Evolutionary conservation across 495 filamentous ascomycete species (phyloP).

Genomic region (Tuber calosporum): DNA sequence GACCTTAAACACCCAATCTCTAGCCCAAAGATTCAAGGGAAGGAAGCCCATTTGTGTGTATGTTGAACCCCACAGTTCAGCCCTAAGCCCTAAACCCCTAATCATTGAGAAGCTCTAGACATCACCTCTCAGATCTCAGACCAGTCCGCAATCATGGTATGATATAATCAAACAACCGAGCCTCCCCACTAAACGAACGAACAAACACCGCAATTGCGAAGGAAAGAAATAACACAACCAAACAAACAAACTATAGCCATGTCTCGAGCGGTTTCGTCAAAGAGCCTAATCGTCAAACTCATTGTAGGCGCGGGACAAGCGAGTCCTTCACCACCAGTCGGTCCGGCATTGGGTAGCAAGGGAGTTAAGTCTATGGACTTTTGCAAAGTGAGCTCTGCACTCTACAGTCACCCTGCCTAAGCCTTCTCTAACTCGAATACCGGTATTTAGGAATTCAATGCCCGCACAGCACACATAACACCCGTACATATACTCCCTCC

Average conservation of each 20-base stretch:
- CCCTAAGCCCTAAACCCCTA: constrained; percentile 21
- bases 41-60: background rate
- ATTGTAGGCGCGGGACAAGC: constrained; percentile 98
- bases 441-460: constrained; percentile 81
- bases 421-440: background rate
- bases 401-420: background rate
- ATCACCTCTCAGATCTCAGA: constrained; percentile 10
- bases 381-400: constrained; percentile 67
- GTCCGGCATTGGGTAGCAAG: constrained; percentile 92
- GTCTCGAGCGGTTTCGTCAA: constrained; percentile 65
- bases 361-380: constrained; percentile 99
- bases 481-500: constrained; percentile 34
- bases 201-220: background rate
- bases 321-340: constrained; percentile 91
- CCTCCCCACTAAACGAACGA: constrained; percentile 9
- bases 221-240: too few relatives aligned
- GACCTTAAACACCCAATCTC: background rate
- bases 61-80: constrained; percentile 9
- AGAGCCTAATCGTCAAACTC: constrained; percentile 89
- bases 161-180: constrained; percentile 18
- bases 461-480: constrained; percentile 76
- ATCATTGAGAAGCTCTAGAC: background rate
- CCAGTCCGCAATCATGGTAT: constrained; percentile 4
- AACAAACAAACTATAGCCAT: constrained; percentile 48
- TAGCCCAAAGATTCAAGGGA: background rate